Percentiles rank a stretch among this genome's conserved stretches.
phyloP scores from a whole-genome alignment of 805 yeast genomes.

The Saccharomycopsis capsularis region DNA sequence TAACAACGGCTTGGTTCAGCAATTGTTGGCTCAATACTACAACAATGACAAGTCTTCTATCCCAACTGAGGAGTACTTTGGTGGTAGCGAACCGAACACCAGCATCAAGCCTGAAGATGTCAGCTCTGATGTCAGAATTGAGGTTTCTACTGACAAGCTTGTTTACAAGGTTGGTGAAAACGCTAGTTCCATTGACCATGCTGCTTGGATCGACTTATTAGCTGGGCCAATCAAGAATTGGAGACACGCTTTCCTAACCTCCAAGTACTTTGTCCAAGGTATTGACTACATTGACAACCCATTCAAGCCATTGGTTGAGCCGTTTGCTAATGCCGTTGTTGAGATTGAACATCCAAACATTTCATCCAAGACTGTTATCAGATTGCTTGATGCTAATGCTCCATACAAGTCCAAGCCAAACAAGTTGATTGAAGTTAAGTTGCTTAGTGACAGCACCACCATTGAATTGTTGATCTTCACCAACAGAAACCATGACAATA shows the following conservation, averaged over 20 bases:
- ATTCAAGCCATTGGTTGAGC: slow-evolving; percentile 70
- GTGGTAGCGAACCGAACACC: slow-evolving; percentile 40
- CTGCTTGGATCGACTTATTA: slow-evolving; percentile 64
- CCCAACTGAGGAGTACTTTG: slow-evolving; percentile 87
- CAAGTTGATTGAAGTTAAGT: slow-evolving; percentile 58
- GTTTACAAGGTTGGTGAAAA: slow-evolving; percentile 35
- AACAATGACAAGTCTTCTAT: slow-evolving; percentile 60
- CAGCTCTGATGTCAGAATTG: slow-evolving; percentile 21
- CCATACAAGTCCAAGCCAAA: slow-evolving; percentile 32
- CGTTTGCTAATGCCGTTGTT: slow-evolving; percentile 53
- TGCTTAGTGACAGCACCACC: slow-evolving; percentile 37
- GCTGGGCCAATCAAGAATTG: slow-evolving; percentile 78
- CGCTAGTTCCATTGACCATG: slow-evolving; percentile 31
- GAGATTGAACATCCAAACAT: slow-evolving; percentile 50
- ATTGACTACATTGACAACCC: slow-evolving; percentile 74
- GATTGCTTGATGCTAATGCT: slow-evolving; percentile 49
- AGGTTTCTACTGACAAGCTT: slow-evolving; percentile 29
- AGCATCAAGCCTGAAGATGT: slow-evolving; percentile 22
- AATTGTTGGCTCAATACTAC: slow-evolving; percentile 63
- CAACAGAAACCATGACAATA: slow-evolving; percentile 74
- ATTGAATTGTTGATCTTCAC: slow-evolving; percentile 77
- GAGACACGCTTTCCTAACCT: slow-evolving; percentile 85
- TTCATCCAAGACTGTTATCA: slow-evolving; percentile 50
- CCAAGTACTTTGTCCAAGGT: slow-evolving; percentile 80
- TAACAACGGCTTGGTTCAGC: slow-evolving; percentile 82